Evolutionary conservation across 352 stramenopile species (phyloP), one percentile per base, ranked within the genome.

Genomic region (Phytopythium vexans): DNA sequence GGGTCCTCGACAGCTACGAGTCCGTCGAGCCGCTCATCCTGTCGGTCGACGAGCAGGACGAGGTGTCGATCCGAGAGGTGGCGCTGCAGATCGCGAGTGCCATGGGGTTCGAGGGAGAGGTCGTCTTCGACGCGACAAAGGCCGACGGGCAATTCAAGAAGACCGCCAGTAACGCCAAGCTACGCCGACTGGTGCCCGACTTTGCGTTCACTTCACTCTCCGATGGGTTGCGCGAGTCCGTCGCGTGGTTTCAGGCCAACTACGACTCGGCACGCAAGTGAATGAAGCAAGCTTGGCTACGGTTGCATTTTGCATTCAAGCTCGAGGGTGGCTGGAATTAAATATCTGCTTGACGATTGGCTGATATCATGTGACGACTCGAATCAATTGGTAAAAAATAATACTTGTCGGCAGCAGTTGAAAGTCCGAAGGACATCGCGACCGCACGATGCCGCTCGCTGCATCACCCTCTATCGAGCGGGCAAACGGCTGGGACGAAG

Each of bases 131-230:
- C 70, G 95, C 82, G 6, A 87, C 64, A 36, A 98, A 98, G 66
- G 81, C 91, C n/a, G 97, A 99, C 71, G 97, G 97, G 6, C 97
- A 99, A 75, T 98, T 96, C 78, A 99, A 99, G 79, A 99, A 99
- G 80, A 99, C 97, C 11, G 96, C 96, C 3, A 96, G 79, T 62
- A 99, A 99, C 64, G 89, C 77, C 14, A 99, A 99, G 62, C 72
- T 99, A 58, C 84, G 91, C 21, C 64, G 58, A 37, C 82, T 93
- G 27, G 62, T 86, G 40, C 95, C 96, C 4, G 59, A 73, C 7
- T 99, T 98, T 63, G 60, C 97, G 62, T 99, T 99, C 68, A 98
- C 92, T 12, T 62, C 85, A 5, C 97, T 99, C 33, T 63, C 82
- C 16, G 72, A 98, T 14, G 96, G 94, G 0, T 61, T 91, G 6